phyloP scores from a whole-genome alignment of 345 rosid species.

The Camelina hispida region DNA sequence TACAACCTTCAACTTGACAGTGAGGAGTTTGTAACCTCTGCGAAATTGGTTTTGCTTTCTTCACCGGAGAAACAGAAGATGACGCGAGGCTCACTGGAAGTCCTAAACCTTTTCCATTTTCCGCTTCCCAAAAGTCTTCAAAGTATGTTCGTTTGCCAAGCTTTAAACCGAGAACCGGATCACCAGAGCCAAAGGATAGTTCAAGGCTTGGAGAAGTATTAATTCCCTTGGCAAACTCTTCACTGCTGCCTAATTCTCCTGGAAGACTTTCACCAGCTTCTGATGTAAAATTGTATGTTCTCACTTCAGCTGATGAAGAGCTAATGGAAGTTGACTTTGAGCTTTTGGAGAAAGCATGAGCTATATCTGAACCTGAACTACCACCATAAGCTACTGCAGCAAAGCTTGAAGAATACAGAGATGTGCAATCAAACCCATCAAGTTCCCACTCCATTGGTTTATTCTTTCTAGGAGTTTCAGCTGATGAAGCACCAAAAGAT shows the following conservation, averaged over 20 bases:
- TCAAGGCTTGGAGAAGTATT: conserved; percentile 56
- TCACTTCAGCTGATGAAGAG: conserved; percentile 67
- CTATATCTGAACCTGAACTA: conserved; percentile 68
- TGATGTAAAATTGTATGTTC: conserved; percentile 47
- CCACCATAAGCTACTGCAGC: conserved; percentile 57
- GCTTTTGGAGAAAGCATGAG: conserved; percentile 71
- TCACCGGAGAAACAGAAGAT: conserved; percentile 54
- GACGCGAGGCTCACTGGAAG: conserved; percentile 46
- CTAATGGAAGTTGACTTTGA: conserved; percentile 70
- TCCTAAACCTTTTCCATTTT: conserved; percentile 51
- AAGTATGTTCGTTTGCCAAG: conserved; percentile 80
- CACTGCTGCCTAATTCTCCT: conserved; percentile 47
- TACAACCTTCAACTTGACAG: conserved; percentile 90
- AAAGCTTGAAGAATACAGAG: conserved; percentile 60
- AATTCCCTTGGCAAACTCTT: conserved; percentile 45
- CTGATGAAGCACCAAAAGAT: conserved; percentile 58
- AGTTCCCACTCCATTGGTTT: conserved; percentile 62
- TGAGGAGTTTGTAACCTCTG: conserved; percentile 50
- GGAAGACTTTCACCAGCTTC: conserved; percentile 56
- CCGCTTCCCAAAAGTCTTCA: conserved; percentile 63
- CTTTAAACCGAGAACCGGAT: conserved; percentile 76
- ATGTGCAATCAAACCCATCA: conserved; percentile 52
- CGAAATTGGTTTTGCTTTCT: conserved; percentile 60
- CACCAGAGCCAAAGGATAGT: conserved; percentile 71
- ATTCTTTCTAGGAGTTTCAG: conserved; percentile 61